phyloP scores from a whole-genome alignment of 495 filamentous ascomycete genomes.

The Neurospora tetrasperma region DNA sequence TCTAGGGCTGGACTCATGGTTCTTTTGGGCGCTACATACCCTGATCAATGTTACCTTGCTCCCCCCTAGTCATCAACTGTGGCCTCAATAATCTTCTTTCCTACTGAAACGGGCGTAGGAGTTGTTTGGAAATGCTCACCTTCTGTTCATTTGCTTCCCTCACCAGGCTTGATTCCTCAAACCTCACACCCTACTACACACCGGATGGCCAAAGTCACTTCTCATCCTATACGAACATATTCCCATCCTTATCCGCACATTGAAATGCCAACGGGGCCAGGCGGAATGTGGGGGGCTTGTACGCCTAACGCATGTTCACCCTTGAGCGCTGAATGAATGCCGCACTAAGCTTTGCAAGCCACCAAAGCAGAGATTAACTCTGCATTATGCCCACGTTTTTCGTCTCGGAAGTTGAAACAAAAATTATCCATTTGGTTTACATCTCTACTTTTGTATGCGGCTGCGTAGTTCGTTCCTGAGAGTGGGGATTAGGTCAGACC shows the following conservation, averaged over 20 bases:
- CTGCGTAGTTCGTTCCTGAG: not conserved
- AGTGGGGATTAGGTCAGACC: not conserved
- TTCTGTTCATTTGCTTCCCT: not conserved
- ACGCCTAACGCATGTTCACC: not conserved
- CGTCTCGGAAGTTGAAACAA: not conserved
- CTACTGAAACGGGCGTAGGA: not conserved
- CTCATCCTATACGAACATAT: not conserved
- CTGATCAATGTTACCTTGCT: not conserved
- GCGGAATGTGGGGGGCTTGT: not conserved
- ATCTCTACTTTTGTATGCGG: not conserved
- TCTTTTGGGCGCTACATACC: not conserved
- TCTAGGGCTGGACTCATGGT: not conserved
- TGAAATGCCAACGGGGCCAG: not conserved
- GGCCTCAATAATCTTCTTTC: not conserved
- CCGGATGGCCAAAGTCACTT: not conserved
- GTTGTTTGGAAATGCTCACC: not conserved
- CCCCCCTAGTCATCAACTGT: not conserved
- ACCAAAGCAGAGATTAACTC: not conserved
- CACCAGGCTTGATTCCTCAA: not conserved
- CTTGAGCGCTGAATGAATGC: not conserved
- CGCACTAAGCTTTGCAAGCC: not conserved
- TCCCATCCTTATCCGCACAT: not conserved
- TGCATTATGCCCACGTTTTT: not conserved
- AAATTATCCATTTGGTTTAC: not conserved
- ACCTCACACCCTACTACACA: not conserved